Conservation (phyloP, 73 alveolate species). For the Durusdinium trenchii region DNA sequence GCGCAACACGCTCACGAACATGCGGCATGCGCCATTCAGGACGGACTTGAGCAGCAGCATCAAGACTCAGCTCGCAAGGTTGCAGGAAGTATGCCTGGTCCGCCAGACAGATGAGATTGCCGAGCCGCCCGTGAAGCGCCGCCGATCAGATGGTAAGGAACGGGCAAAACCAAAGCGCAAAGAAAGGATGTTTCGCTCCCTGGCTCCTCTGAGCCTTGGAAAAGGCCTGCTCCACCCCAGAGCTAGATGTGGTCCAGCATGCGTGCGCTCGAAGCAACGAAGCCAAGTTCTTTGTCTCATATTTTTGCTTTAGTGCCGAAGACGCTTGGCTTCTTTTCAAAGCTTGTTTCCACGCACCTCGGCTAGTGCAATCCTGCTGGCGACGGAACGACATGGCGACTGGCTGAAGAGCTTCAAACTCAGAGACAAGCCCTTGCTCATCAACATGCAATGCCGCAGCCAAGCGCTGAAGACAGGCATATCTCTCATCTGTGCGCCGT, state of each 20-base stretch:
- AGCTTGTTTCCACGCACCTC: slow-evolving; percentile 1
- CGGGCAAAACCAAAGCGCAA: no score
- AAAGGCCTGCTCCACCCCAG: slow-evolving; percentile 8
- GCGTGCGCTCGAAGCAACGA: background rate
- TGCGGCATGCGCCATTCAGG: no score
- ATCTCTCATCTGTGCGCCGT: background rate
- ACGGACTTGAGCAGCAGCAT: no score
- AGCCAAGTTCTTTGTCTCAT: background rate
- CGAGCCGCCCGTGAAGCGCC: no score
- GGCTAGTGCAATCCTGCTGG: background rate
- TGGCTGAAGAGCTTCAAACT: background rate
- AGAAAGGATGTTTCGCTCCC: no score
- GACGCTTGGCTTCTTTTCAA: background rate
- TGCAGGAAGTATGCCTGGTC: no score
- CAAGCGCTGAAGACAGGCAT: background rate
- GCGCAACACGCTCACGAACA: no score
- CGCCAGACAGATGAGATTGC: no score
- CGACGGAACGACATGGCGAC: background rate
- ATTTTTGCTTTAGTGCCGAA: background rate
- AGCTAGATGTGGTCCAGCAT: background rate
- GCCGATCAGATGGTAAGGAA: no score
- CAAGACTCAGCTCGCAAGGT: no score
- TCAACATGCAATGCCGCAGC: background rate
- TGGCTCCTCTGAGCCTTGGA: background rate
- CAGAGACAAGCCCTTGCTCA: background rate